Conservation (phyloP, 1,284 basidiomycete species). For the Termitomyces sp. region DNA sequence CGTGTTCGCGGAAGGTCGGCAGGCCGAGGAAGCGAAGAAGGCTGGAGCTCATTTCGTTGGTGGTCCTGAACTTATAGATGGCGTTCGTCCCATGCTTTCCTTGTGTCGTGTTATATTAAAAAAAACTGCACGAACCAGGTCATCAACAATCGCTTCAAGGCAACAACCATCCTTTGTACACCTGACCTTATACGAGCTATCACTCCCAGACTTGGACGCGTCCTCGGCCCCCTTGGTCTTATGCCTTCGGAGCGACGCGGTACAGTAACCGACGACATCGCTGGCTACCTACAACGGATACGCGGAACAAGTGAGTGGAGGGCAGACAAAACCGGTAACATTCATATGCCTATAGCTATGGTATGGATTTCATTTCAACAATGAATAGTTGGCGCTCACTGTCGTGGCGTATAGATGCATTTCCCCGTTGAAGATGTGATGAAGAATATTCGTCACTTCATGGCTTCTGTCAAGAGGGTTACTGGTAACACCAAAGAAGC, state of each 20-base stretch:
- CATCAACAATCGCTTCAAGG: constrained; percentile 59
- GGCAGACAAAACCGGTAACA: constrained; percentile 83
- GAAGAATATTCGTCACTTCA: constrained; percentile 76
- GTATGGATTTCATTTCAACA: constrained; percentile 32
- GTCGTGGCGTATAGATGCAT: constrained; percentile 44
- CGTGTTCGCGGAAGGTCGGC: constrained; percentile 81
- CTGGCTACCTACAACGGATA: constrained; percentile 74
- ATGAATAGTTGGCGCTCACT: not conserved
- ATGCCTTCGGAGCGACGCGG: constrained; percentile 96
- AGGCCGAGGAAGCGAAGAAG: constrained; percentile 70
- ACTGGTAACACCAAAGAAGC: constrained; percentile 61
- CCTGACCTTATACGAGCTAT: constrained; percentile 77
- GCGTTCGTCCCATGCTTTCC: constrained; percentile 44
- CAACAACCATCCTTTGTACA: constrained; percentile 83
- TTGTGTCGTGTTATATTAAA: constrained; percentile 5
- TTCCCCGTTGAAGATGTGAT: constrained; percentile 75
- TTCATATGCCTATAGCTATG: constrained; percentile 74
- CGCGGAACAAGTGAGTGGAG: constrained; percentile 89
- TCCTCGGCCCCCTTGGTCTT: constrained; percentile 88
- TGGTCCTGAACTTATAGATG: constrained; percentile 77
- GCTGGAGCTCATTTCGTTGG: constrained; percentile 87
- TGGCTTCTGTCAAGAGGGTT: constrained; percentile 71
- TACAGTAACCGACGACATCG: constrained; percentile 87
- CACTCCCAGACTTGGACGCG: constrained; percentile 78
- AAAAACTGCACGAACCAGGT: constrained; percentile 40